Base-by-base conservation (phyloP, 805 yeast genomes). In the Debaryomyces hansenii region DNA sequence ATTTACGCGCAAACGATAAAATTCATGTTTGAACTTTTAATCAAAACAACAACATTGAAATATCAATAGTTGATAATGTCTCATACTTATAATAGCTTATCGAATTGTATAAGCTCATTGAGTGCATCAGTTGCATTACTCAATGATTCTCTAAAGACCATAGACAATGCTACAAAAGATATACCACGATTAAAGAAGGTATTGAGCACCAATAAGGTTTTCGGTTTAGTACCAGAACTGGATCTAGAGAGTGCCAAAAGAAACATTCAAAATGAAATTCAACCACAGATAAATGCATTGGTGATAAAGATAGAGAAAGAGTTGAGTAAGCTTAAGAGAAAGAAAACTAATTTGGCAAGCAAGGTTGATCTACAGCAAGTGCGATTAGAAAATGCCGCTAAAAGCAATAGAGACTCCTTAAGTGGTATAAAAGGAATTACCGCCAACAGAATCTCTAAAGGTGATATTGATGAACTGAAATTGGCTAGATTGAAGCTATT, bases 171-270 rank as follows among this genome's bases (percentile, higher is more conserved):
- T 3, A 67, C 74, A 3, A 59, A 62, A 9, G 80, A 79, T 49
- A 66, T 72, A 14, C 56, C 69, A 1, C 52, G 79, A 6, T 57
- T 77, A 32, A 64, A 62, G 33, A 59, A 57, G 18, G 70, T 78
- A 5, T 62, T 80, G n/a, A 54, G 63, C 15, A 76, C 80, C 5
- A 63, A 66, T 36, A 67, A 74, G 31, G 77, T 78, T 18, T 80
- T 78, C 60, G 80, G 79, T 4, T 58, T 79, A 10, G 72, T 79
- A 0, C 80, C 83, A 0, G 81, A 78, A 50, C 59, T 63, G 45
- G 81, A 78, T 44, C 56, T 79, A 20, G 62, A 57, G 7, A 67
- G 61, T 37, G 78, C 79, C 15, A 70, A 70, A 41, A 60, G 59
- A 33, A 56, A 63, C 10, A 58, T 77, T 38, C 62, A 63, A 38